A percentile compares a stretch with the other conserved stretches of the same genome.
Evolutionary conservation across 2,329 filamentous ascomycete genomes (phyloP).

Genomic region (Aspergillus eucalypticola): DNA sequence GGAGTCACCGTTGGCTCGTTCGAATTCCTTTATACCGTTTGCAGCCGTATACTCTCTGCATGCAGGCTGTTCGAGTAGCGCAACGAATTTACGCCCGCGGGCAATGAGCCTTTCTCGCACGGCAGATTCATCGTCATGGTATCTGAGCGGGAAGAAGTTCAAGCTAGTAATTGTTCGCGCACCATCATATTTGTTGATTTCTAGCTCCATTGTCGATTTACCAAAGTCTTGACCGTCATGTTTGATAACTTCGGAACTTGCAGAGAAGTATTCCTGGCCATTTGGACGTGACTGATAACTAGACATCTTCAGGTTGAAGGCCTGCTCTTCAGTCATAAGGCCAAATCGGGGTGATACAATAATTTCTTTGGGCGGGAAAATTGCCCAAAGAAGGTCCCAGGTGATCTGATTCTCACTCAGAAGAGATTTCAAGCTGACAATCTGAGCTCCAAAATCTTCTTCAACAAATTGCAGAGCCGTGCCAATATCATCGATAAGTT

Average conservation of each 20-base stretch:
- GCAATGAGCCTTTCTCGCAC: conserved; percentile 3
- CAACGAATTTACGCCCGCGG: not conserved
- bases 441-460: not conserved
- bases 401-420: conserved; percentile 1
- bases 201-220: not conserved
- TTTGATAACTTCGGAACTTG: not conserved
- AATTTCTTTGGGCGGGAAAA: not conserved
- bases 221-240: conserved; percentile 4
- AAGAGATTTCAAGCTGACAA: not conserved
- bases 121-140: not conserved
- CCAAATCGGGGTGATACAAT: not conserved
- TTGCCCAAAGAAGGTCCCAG: conserved; percentile 5
- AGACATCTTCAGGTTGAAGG: not conserved
- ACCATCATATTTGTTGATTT: not conserved
- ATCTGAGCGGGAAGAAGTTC: not conserved
- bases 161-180: not conserved
- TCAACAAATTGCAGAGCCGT: conserved; percentile 1
- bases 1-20: not conserved
- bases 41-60: conserved; percentile 1
- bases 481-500: conserved; percentile 1
- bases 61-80: not conserved
- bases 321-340: not conserved
- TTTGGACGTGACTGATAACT: not conserved
- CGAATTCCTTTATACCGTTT: not conserved
- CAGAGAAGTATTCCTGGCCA: not conserved